phyloP scores from a whole-genome alignment of 441 rosid genomes.

The Eruca vesicaria region DNA sequence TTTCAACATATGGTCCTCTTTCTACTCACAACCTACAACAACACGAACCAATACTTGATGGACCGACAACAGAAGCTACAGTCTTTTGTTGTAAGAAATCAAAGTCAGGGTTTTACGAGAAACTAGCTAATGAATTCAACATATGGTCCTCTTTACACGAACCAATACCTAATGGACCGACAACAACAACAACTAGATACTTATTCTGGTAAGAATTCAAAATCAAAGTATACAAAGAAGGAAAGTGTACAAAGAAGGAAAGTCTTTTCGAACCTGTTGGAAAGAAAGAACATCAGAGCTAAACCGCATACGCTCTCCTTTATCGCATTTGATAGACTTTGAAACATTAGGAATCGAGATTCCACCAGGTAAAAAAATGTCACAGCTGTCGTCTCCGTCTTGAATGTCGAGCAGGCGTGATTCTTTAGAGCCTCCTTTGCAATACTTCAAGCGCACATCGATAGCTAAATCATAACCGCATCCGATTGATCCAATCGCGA shows the following conservation, averaged over 20 bases:
- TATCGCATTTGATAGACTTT: constrained; percentile 83
- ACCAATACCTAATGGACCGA: not conserved
- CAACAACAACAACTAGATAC: not conserved
- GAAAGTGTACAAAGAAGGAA: not conserved
- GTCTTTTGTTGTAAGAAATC: not conserved
- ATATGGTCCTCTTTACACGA: not conserved
- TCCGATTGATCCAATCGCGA: constrained; percentile 87
- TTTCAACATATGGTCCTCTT: not conserved
- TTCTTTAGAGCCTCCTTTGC: constrained; percentile 57
- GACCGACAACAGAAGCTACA: not conserved
- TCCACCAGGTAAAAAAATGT: constrained; percentile 85
- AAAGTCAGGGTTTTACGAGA: not conserved
- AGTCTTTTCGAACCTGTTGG: constrained; percentile 63
- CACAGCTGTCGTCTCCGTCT: constrained; percentile 50
- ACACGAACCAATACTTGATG: not conserved
- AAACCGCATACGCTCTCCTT: constrained; percentile 79
- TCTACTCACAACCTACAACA: not conserved
- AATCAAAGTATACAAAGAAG: not conserved
- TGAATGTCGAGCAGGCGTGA: constrained; percentile 70
- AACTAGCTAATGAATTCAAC: not conserved
- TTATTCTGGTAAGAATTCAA: not conserved
- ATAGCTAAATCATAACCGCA: constrained; percentile 76
- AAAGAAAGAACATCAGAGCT: constrained; percentile 85
- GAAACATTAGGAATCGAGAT: constrained; percentile 70
- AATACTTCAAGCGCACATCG: constrained; percentile 79